Evolutionary conservation across 441 rosid genomes (phyloP).

Genomic region (Pelargonium citronellum): DNA sequence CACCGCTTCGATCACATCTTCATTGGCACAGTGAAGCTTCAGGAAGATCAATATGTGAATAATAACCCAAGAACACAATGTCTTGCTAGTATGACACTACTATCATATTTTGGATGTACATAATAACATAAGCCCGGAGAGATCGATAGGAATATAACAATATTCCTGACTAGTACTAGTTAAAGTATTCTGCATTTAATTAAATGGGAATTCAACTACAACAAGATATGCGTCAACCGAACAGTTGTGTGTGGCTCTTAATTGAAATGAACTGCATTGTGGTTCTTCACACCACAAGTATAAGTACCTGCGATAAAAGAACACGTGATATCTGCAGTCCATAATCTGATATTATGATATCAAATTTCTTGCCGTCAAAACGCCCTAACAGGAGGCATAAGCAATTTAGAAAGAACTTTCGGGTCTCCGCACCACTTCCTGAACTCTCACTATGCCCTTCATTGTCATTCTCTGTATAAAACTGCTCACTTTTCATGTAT

Average conservation of each 20-base stretch:
- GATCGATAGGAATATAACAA: background rate
- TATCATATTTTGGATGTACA: conserved; percentile 6
- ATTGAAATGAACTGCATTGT: background rate
- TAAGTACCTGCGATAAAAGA: conserved; percentile 68
- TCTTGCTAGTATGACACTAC: background rate
- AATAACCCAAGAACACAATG: conserved; percentile 18
- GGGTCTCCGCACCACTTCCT: conserved; percentile 55
- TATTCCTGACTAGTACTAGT: background rate
- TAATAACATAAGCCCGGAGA: background rate
- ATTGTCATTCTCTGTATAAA: conserved; percentile 46
- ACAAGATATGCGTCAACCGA: conserved; percentile 4
- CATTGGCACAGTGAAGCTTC: conserved; percentile 71
- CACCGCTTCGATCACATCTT: conserved; percentile 60
- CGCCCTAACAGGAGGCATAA: conserved; percentile 92
- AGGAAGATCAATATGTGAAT: conserved; percentile 22
- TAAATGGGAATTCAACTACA: background rate
- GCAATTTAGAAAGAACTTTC: conserved; percentile 73
- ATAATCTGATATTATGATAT: conserved; percentile 46
- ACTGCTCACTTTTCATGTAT: conserved; percentile 41
- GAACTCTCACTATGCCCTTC: conserved; percentile 40
- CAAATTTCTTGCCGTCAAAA: conserved; percentile 57
- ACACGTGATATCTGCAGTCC: conserved; percentile 59
- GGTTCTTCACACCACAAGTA: conserved; percentile 14
- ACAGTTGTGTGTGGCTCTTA: background rate
- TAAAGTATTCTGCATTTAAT: conserved; percentile 1